These are phyloP conservation scores for Imleria badia DNA, from an alignment of 768 basidiomycete genomes.

Conservation along the genomic window DNA sequence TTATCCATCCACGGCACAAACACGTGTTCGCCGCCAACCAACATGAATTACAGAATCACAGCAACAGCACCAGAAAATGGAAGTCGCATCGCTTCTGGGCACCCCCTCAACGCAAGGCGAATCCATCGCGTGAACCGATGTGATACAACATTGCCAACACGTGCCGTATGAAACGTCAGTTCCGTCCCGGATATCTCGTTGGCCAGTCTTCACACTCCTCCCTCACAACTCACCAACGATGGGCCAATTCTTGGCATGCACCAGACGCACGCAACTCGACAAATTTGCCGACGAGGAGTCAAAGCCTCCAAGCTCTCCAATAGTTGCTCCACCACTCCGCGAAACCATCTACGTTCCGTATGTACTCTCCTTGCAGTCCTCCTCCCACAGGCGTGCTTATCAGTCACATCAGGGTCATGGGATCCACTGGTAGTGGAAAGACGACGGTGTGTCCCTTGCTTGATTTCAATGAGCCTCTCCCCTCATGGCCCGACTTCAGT, in stretches of 20 bases:
- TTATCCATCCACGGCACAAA: slow-evolving; percentile 15
- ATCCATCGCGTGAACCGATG: slow-evolving; percentile 26
- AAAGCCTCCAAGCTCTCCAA: slow-evolving; percentile 18
- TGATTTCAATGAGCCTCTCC: neutral
- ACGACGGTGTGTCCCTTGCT: slow-evolving; percentile 29
- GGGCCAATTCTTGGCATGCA: slow-evolving; percentile 30
- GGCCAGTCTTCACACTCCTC: slow-evolving; percentile 11
- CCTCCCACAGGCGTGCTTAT: slow-evolving; percentile 21
- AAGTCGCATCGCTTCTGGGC: slow-evolving; percentile 25
- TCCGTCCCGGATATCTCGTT: slow-evolving; percentile 28
- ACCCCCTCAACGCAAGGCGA: slow-evolving; percentile 27
- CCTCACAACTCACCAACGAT: slow-evolving; percentile 23
- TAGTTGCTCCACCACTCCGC: slow-evolving; percentile 9
- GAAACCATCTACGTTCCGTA: slow-evolving; percentile 33
- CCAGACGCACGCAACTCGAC: slow-evolving; percentile 25
- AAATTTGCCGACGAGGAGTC: slow-evolving; percentile 27
- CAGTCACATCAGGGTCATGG: slow-evolving; percentile 32
- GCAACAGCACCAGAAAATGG: slow-evolving; percentile 15
- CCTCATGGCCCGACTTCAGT: slow-evolving; percentile 24
- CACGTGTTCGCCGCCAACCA: slow-evolving; percentile 19
- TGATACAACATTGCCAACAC: slow-evolving; percentile 31
- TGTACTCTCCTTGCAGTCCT: slow-evolving; percentile 5
- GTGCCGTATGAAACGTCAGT: slow-evolving; percentile 28
- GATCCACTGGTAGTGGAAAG: slow-evolving; percentile 36
- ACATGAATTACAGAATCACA: slow-evolving; percentile 21